Percentiles rank a stretch among this genome's conserved stretches.
Evolutionary conservation across 805 yeast species (phyloP).

Genomic region (Ogataea dorogensis): DNA sequence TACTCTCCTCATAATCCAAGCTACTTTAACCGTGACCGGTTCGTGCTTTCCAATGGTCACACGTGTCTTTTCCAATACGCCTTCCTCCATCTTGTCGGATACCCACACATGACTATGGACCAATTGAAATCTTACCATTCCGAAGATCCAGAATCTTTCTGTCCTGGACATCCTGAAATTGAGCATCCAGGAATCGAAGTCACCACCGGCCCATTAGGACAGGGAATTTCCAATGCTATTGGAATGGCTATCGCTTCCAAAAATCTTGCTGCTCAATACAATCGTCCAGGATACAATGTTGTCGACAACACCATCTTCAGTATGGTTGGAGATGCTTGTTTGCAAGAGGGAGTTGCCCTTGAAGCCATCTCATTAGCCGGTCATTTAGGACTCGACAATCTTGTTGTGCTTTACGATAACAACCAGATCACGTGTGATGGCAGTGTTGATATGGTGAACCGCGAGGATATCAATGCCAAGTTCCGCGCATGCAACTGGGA

Average conservation of each 20-base stretch:
- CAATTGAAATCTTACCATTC: conserved; percentile 74
- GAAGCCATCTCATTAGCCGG: conserved; percentile 96
- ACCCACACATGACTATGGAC: conserved; percentile 65
- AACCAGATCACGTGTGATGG: conserved; percentile 97
- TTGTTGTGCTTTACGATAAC: conserved; percentile 94
- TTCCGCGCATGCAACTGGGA: conserved; percentile 95
- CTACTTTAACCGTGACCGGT: conserved; percentile 94
- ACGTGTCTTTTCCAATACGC: conserved; percentile 89
- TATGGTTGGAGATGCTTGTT: conserved; percentile 95
- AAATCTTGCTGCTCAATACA: conserved; percentile 87
- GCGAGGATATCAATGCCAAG: conserved; percentile 85
- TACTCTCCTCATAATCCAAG: conserved; percentile 87
- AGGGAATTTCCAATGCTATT: conserved; percentile 93
- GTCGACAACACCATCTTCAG: conserved; percentile 73
- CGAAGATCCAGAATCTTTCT: conserved; percentile 81
- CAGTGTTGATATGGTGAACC: conserved; percentile 81
- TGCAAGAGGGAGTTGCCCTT: conserved; percentile 95
- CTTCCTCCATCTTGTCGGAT: conserved; percentile 82
- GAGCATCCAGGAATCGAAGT: conserved; percentile 94
- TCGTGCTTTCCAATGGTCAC: conserved; percentile 94
- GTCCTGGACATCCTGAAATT: conserved; percentile 97
- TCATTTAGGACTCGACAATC: conserved; percentile 86
- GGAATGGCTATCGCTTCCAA: conserved; percentile 95
- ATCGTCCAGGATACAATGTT: conserved; percentile 74
- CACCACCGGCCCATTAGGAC: conserved; percentile 98